Conservation (phyloP, 768 basidiomycete genomes). For the Solioccasus polychromus region DNA sequence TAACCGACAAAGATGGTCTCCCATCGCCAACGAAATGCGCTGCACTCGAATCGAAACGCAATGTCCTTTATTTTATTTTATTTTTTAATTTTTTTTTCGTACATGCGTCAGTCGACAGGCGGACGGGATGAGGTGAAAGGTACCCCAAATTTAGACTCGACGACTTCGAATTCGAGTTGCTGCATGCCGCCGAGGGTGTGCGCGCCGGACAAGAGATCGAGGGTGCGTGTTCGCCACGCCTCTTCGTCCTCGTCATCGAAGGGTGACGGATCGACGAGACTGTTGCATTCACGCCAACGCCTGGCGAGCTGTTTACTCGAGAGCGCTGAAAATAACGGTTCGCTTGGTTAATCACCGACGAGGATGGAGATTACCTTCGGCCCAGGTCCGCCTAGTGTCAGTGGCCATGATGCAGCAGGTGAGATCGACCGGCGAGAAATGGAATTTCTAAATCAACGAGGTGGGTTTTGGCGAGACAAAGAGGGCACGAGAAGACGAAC, state of each 20-base stretch:
- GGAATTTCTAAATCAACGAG: slow-evolving; percentile 55
- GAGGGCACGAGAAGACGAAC: slow-evolving; percentile 42
- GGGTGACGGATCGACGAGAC: slow-evolving; percentile 26
- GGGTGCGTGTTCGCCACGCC: slow-evolving; percentile 53
- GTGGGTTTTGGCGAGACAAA: slow-evolving; percentile 4
- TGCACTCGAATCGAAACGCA: slow-evolving; percentile 57
- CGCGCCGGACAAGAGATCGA: slow-evolving; percentile 52
- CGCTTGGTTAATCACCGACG: slow-evolving; percentile 21
- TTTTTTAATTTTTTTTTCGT: too few species aligned
- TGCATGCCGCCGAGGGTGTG: slow-evolving; percentile 63
- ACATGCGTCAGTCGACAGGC: slow-evolving; percentile 12
- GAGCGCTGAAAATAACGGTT: slow-evolving; percentile 39
- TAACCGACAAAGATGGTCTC: slow-evolving; percentile 65
- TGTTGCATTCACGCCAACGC: slow-evolving; percentile 67
- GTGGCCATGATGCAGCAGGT: slow-evolving; percentile 64
- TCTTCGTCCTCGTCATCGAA: slow-evolving; percentile 48
- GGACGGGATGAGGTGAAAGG: slow-evolving; percentile 5
- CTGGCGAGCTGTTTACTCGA: slow-evolving; percentile 58
- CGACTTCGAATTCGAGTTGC: slow-evolving; percentile 57
- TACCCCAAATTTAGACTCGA: slow-evolving; percentile 60
- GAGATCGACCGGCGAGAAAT: slow-evolving; percentile 51
- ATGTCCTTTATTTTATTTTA: slow-evolving; percentile 60
- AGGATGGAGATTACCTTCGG: slow-evolving; percentile 53
- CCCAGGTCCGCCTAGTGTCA: slow-evolving; percentile 73
- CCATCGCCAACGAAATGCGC: slow-evolving; percentile 76